Conservation (phyloP, 495 filamentous ascomycete genomes). For the Aspergillus conjunctus region DNA sequence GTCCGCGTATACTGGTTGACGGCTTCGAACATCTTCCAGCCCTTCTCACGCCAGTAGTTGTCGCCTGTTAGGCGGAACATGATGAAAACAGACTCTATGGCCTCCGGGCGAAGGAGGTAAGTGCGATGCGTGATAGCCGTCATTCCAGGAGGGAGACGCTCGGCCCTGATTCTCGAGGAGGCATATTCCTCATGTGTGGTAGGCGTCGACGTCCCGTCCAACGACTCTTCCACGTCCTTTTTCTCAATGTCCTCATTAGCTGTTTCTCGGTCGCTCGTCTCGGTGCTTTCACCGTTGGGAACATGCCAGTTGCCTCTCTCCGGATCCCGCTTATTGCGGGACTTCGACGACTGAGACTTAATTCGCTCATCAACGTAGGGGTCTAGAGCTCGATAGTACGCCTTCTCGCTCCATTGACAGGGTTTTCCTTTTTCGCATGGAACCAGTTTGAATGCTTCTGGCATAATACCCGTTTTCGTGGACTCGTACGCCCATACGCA, state of each 20-base stretch:
- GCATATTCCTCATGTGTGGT: constrained; percentile 67
- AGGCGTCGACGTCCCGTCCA: constrained; percentile 12
- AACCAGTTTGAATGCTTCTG: constrained; percentile 68
- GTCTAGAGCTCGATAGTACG: constrained; percentile 61
- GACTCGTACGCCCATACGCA: constrained; percentile 92
- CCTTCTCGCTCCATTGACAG: constrained; percentile 78
- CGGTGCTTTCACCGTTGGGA: constrained; percentile 5
- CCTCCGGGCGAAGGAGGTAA: constrained; percentile 89
- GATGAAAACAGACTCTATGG: constrained; percentile 93
- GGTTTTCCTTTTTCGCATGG: constrained; percentile 65
- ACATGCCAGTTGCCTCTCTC: constrained; percentile 31
- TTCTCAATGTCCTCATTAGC: constrained; percentile 7
- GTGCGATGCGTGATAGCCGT: constrained; percentile 55
- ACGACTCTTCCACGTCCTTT: constrained; percentile 18
- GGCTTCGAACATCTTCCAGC: constrained; percentile 88
- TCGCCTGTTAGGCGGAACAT: constrained; percentile 93
- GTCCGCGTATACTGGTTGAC: constrained; percentile 67
- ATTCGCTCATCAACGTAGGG: constrained; percentile 41
- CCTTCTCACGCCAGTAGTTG: constrained; percentile 75
- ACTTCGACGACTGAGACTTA: background rate
- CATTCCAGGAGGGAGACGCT: constrained; percentile 69
- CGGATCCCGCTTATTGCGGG: constrained; percentile 19
- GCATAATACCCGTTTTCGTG: constrained; percentile 86
- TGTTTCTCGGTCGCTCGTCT: background rate
- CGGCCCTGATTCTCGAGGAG: constrained; percentile 55